phyloP scores from a whole-genome alignment of 2,329 filamentous ascomycete genomes.

The Xylaria sp. region DNA sequence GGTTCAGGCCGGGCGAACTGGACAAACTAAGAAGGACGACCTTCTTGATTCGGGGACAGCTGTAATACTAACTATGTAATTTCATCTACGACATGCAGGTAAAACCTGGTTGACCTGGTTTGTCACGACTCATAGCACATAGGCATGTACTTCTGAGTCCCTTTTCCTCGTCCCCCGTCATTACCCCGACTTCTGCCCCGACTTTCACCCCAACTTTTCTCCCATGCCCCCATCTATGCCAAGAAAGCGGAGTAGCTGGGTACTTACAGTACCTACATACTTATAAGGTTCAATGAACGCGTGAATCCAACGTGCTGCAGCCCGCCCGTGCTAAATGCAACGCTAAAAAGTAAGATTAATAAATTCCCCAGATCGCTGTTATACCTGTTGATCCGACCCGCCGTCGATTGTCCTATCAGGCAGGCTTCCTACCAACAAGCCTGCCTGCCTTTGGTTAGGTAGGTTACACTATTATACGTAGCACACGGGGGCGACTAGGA shows the following conservation, averaged over 20 bases:
- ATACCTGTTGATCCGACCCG: constrained; percentile 29
- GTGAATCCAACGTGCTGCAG: constrained; percentile 8
- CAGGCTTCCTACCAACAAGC: constrained; percentile 26
- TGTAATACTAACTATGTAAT: not conserved
- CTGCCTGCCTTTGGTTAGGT: not conserved
- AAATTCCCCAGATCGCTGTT: constrained; percentile 39
- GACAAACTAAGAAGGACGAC: constrained; percentile 20
- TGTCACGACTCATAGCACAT: not conserved
- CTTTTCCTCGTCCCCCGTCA: not conserved
- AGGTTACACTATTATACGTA: not conserved
- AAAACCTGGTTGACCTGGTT: not conserved
- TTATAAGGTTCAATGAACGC: not conserved
- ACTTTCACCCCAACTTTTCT: constrained; percentile 45
- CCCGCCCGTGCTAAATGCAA: not conserved
- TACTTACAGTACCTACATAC: too few relatives aligned
- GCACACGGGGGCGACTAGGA: constrained; percentile 8
- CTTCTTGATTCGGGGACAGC: constrained; percentile 28
- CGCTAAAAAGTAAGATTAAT: constrained; percentile 35
- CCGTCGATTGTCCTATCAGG: constrained; percentile 17
- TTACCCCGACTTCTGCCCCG: constrained; percentile 33
- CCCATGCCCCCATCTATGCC: constrained; percentile 29
- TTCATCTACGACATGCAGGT: constrained; percentile 16
- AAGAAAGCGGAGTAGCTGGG: constrained; percentile 47
- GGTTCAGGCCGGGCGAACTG: constrained; percentile 24
- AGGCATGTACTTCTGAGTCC: not conserved